A percentile compares a stretch with the other conserved stretches of the same genome.
Evolutionary conservation across 495 filamentous ascomycete genomes (phyloP).

Genomic region (Penicillium bialowiezense): DNA sequence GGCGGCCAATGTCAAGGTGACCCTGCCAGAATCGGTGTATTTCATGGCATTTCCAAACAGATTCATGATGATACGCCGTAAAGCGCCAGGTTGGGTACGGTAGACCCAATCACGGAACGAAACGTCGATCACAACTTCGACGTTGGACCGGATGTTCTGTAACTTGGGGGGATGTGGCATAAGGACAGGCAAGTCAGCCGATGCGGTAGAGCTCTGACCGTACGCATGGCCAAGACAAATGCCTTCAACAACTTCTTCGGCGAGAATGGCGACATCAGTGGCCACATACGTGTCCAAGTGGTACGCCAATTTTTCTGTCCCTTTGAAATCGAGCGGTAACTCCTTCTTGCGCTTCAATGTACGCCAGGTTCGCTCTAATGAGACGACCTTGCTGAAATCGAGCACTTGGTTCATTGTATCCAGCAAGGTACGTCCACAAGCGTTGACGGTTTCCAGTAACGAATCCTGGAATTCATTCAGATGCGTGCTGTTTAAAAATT

Average conservation of each 20-base stretch:
- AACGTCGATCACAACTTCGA: slow-evolving; percentile 65
- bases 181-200: slow-evolving; percentile 25
- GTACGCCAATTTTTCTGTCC: slow-evolving; percentile 29
- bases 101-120: slow-evolving; percentile 60
- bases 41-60: slow-evolving; percentile 81
- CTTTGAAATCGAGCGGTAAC: slow-evolving; percentile 27
- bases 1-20: slow-evolving; percentile 58
- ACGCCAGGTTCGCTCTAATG: slow-evolving; percentile 46
- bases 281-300: slow-evolving; percentile 47
- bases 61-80: slow-evolving; percentile 78
- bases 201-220: slow-evolving; percentile 30
- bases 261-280: slow-evolving; percentile 40
- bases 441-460: slow-evolving; percentile 70
- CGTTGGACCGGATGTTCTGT: slow-evolving; percentile 21
- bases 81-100: slow-evolving; percentile 65
- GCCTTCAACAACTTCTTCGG: slow-evolving; percentile 51
- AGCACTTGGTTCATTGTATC: slow-evolving; percentile 79
- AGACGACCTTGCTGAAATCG: slow-evolving; percentile 69
- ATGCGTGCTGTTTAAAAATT: slow-evolving; percentile 56
- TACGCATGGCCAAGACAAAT: slow-evolving; percentile 52
- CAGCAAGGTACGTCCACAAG: slow-evolving; percentile 70
- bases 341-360: slow-evolving; percentile 35
- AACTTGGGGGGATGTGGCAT: slow-evolving; percentile 11
- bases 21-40: slow-evolving; percentile 65
- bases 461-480: slow-evolving; percentile 55